Base-by-base conservation (phyloP, 1,139 yeast species). In the Suzukiozyma palmioleophila region DNA sequence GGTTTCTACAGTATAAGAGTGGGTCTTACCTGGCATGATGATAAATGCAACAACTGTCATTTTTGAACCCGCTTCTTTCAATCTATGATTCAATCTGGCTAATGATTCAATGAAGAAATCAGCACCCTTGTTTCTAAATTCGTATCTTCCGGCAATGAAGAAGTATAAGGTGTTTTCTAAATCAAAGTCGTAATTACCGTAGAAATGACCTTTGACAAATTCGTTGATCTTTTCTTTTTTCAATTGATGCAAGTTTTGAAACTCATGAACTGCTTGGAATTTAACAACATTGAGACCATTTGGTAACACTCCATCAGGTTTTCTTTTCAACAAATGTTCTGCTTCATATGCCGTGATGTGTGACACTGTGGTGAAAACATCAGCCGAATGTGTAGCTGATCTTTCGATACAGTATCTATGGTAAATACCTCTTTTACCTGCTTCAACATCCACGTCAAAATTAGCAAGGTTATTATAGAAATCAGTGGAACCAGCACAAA, bases 251-350 rank as follows among this genome's bases (percentile, higher is more conserved):
- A 92, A 73, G 64, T 92, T 92, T 66, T 92, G 98, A 70, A 92
- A 92, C 66, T 92, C 98, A 62, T 92, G 98, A 50, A 90, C 95
- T 2, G 97, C 97, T 55, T 87, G 94, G 66, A 92, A 92, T 68
- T 92, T 92, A 50, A 89, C 89, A 43, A 92, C 97, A 59, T 92
- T 92, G 50, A 92, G 75, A 35, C 98, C 98, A 58, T 92, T 92
- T 43, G 98, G 98, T 57, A 92, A 75, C 26, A 92, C 97, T 2
- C 98, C 98, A 57, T 92, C 98, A 2, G 98, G 98, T 60, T 90
- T 90, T 48, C 98, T 77, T 60, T 90, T 92, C 54, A 92, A 75
- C 60, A 92, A 71, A 62, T 90, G 96, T 64, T 92, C 98, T 7
- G 92, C 74, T 64, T 92, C 98, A 56, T 79, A 86, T 7, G 97